A percentile compares a stretch with the other conserved stretches of the same genome.
Evolutionary conservation across 2,329 filamentous ascomycete species (phyloP).

Genomic region (Mollisia scopiformis): DNA sequence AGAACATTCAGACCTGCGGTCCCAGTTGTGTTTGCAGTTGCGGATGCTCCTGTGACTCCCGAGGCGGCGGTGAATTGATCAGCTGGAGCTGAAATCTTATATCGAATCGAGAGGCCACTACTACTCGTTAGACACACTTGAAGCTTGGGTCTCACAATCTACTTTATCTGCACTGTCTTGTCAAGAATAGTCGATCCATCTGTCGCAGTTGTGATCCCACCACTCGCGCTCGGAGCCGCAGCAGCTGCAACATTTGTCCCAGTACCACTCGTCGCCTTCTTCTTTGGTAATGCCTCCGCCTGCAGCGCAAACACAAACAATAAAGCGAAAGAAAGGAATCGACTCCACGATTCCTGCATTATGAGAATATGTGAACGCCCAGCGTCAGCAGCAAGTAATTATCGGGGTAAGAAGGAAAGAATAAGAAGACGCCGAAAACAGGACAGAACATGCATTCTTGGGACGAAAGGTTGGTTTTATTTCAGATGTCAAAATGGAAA

Average conservation of each 20-base stretch:
- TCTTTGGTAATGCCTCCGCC: constrained; percentile 28
- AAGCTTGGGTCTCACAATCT: constrained; percentile 24
- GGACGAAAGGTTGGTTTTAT: constrained; percentile 14
- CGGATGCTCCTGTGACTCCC: constrained; percentile 39
- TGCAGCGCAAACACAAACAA: constrained; percentile 23
- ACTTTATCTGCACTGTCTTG: constrained; percentile 57
- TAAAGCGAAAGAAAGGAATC: constrained; percentile 24
- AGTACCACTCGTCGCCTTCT: constrained; percentile 8
- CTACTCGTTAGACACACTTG: constrained; percentile 16
- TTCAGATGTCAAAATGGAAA: not conserved
- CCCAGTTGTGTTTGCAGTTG: not conserved
- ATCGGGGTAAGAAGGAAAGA: constrained; percentile 10
- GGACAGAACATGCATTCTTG: constrained; percentile 2
- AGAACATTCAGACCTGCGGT: constrained; percentile 54
- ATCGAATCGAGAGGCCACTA: constrained; percentile 56
- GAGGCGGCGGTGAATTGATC: constrained; percentile 53
- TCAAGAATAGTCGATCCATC: constrained; percentile 60
- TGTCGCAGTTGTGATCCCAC: constrained; percentile 40
- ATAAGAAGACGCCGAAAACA: constrained; percentile 3
- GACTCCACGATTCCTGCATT: constrained; percentile 25
- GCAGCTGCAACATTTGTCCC: constrained; percentile 13
- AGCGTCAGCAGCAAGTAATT: constrained; percentile 23
- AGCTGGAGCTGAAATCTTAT: constrained; percentile 57
- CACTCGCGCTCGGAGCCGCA: constrained; percentile 6
- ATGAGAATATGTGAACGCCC: constrained; percentile 25